Evolutionary conservation across 495 filamentous ascomycete species (phyloP).

Genomic region (Podospora sp.): DNA sequence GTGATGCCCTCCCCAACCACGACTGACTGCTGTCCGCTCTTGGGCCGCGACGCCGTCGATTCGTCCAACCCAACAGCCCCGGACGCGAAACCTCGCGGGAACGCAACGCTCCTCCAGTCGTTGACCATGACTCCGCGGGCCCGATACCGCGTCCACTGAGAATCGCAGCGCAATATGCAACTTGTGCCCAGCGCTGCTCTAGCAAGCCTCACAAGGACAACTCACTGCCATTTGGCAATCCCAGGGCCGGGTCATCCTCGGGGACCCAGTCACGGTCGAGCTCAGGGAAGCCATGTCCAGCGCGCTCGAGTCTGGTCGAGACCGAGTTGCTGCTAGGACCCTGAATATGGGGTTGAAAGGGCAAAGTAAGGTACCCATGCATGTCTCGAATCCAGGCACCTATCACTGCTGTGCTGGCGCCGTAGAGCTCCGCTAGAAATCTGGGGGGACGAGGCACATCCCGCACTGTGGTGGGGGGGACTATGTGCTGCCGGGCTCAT

Average conservation of each 20-base stretch:
- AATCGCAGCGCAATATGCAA: conserved; percentile 5
- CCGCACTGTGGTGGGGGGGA: neutral
- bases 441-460: conserved; percentile 2
- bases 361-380: conserved; percentile 19
- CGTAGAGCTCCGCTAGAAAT: conserved; percentile 9
- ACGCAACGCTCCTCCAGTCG: conserved; percentile 13
- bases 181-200: conserved; percentile 16
- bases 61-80: conserved; percentile 13
- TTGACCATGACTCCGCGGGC: neutral
- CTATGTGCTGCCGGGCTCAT: neutral
- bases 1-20: conserved; percentile 14
- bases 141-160: conserved; percentile 12
- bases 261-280: conserved; percentile 10
- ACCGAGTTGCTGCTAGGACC: conserved; percentile 5
- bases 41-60: conserved; percentile 22
- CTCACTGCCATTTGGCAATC: conserved; percentile 23
- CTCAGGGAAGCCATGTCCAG: conserved; percentile 1
- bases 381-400: conserved; percentile 13
- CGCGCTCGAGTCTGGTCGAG: neutral
- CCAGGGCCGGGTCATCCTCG: conserved; percentile 1
- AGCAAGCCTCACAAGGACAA: conserved; percentile 19
- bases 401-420: conserved; percentile 15
- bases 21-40: neutral
- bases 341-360: conserved; percentile 2
- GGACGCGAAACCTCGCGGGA: conserved; percentile 7